phyloP scores from a whole-genome alignment of 2,329 filamentous ascomycete species.

The Aspergillus sp. region DNA sequence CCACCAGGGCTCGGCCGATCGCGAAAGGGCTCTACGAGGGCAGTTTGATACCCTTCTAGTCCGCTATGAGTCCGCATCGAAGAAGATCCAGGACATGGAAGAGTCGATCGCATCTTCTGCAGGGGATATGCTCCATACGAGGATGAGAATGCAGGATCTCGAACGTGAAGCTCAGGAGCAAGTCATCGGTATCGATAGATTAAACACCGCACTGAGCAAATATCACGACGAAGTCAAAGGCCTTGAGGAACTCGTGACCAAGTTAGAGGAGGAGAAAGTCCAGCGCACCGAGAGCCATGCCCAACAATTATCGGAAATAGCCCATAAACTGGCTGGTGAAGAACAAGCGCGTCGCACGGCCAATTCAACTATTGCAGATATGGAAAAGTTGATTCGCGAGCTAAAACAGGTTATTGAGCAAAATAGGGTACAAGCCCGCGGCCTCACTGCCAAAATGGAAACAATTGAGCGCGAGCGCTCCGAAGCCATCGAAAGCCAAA shows the following conservation, averaged over 20 bases:
- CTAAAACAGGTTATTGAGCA: constrained; percentile 35
- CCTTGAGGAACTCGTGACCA: constrained; percentile 43
- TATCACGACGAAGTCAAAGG: constrained; percentile 46
- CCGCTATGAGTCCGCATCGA: constrained; percentile 38
- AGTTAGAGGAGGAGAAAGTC: constrained; percentile 41
- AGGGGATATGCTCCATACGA: constrained; percentile 45
- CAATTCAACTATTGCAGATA: constrained; percentile 36
- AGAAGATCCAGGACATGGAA: constrained; percentile 40
- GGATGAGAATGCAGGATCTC: constrained; percentile 44
- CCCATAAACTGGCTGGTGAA: constrained; percentile 35
- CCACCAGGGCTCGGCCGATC: constrained; percentile 34
- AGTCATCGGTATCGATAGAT: constrained; percentile 41
- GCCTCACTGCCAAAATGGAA: constrained; percentile 36
- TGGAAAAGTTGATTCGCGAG: constrained; percentile 37
- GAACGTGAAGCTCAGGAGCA: constrained; percentile 43
- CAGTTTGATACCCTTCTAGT: constrained; percentile 46
- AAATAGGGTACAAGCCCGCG: constrained; percentile 35
- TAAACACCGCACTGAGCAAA: constrained; percentile 44
- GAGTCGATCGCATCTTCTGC: constrained; percentile 42
- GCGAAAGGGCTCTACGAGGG: constrained; percentile 42
- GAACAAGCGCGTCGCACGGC: constrained; percentile 33
- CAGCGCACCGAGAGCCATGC: constrained; percentile 28
- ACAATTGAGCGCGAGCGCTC: constrained; percentile 34
- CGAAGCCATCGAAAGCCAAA: constrained; percentile 21
- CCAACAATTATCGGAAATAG: constrained; percentile 34